phyloP scores from a whole-genome alignment of 1,284 basidiomycete species.

The Fomitopsis schrenkii region DNA sequence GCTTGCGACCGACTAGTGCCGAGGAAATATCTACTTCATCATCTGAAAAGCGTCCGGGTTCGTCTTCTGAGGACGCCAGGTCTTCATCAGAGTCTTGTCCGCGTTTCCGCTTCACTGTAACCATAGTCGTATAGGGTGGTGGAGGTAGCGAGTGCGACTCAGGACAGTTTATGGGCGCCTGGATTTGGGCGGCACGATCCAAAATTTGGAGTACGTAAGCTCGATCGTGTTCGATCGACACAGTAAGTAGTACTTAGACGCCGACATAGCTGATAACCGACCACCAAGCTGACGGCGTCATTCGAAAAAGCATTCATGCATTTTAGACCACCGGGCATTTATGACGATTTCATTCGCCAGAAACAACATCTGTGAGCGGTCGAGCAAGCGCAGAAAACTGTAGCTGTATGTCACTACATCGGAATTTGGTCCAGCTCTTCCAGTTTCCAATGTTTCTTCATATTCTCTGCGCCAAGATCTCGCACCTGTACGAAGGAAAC shows the following conservation, averaged over 20 bases:
- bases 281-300: no score
- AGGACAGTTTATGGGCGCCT: background rate
- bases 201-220: conserved; percentile 1
- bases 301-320: no score
- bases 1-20: conserved; percentile 34
- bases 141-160: background rate
- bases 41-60: conserved; percentile 24
- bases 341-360: no score
- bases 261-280: no score
- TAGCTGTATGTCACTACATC: conserved; percentile 24
- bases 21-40: conserved; percentile 47
- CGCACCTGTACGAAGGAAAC: conserved; percentile 31
- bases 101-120: conserved; percentile 13
- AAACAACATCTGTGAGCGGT: no score
- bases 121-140: background rate
- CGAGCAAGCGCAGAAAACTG: background rate
- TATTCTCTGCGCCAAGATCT: conserved; percentile 57
- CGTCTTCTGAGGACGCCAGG: background rate
- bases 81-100: background rate
- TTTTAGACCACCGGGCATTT: no score
- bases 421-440: conserved; percentile 53
- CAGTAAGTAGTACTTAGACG: background rate
- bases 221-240: background rate
- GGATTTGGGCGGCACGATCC: background rate
- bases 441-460: conserved; percentile 63